Evolutionary conservation across 257 asterid genomes (phyloP).

Genomic region (Buddleja alternifolia): DNA sequence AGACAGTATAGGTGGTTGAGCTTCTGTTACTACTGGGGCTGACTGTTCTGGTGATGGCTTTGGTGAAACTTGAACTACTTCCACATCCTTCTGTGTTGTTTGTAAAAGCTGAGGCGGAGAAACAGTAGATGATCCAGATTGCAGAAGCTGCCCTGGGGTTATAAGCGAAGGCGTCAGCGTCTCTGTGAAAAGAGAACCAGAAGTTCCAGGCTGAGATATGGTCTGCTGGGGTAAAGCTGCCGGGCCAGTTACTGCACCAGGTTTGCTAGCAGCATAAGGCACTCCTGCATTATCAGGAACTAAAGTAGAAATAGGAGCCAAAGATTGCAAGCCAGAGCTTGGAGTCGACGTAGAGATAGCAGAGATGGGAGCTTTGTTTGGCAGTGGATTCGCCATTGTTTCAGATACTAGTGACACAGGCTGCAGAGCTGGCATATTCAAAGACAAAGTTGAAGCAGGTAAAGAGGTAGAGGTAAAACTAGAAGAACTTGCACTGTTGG

Average conservation of each 20-base stretch:
- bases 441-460: slow-evolving; percentile 50
- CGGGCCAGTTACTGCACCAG: slow-evolving; percentile 42
- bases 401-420: slow-evolving; percentile 53
- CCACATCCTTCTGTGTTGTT: slow-evolving; percentile 78
- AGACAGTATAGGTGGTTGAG: slow-evolving; percentile 88
- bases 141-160: slow-evolving; percentile 92
- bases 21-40: slow-evolving; percentile 48
- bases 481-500: slow-evolving; percentile 48
- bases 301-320: slow-evolving; percentile 43
- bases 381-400: slow-evolving; percentile 34
- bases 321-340: slow-evolving; percentile 42
- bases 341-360: slow-evolving; percentile 41
- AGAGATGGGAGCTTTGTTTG: slow-evolving; percentile 50
- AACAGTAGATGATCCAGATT: slow-evolving; percentile 51
- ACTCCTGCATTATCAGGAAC: slow-evolving; percentile 48
- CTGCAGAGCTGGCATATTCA: slow-evolving; percentile 53
- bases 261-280: slow-evolving; percentile 44
- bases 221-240: slow-evolving; percentile 49
- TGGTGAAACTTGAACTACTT: slow-evolving; percentile 72
- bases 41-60: slow-evolving; percentile 47
- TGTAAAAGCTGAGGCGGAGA: slow-evolving; percentile 53
- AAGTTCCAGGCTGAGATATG: slow-evolving; percentile 42
- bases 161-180: slow-evolving; percentile 61
- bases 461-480: slow-evolving; percentile 45
- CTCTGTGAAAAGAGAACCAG: slow-evolving; percentile 51